These are phyloP conservation scores for Nemophila menziesii DNA, from an alignment of 257 asterid genomes.

Conservation along the genomic window DNA sequence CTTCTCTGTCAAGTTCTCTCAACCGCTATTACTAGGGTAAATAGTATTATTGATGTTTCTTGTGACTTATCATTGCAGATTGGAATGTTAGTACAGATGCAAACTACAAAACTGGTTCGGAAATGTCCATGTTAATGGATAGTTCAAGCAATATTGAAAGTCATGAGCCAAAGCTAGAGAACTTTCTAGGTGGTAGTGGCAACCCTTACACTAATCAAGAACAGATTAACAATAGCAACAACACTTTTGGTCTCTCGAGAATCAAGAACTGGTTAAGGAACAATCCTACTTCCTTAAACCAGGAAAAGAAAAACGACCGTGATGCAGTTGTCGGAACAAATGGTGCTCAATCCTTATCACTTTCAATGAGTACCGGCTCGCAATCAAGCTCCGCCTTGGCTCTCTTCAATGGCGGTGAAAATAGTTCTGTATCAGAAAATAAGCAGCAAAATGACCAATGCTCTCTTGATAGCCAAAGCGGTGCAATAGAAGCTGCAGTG, in stretches of 20 bases:
- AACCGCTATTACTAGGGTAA: neutral
- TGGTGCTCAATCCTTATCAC: conserved; percentile 27
- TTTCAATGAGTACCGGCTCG: conserved; percentile 64
- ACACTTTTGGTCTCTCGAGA: conserved; percentile 61
- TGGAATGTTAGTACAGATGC: conserved; percentile 31
- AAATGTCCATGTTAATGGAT: conserved; percentile 11
- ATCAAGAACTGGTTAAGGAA: conserved; percentile 71
- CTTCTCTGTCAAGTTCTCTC: neutral
- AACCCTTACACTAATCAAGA: conserved; percentile 18
- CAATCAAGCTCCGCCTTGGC: conserved; percentile 22
- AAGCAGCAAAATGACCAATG: conserved; percentile 16
- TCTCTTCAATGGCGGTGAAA: conserved; percentile 12
- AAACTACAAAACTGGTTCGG: conserved; percentile 19
- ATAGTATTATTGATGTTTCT: neutral
- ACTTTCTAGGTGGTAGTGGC: conserved; percentile 40
- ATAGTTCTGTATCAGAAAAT: conserved; percentile 16
- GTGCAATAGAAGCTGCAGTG: conserved; percentile 44
- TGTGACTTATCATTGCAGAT: conserved; percentile 18
- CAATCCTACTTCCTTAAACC: conserved; percentile 22
- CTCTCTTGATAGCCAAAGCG: conserved; percentile 23
- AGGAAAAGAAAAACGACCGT: conserved; percentile 12
- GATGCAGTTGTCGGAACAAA: neutral
- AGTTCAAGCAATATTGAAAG: conserved; percentile 30
- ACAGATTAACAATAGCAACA: conserved; percentile 5
- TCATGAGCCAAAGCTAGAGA: conserved; percentile 46